A percentile compares a stretch with the other conserved stretches of the same genome.
These are phyloP conservation scores for Vitis labrusca DNA, from an alignment of 164 flowering plant genomes.

Conservation along the genomic window DNA sequence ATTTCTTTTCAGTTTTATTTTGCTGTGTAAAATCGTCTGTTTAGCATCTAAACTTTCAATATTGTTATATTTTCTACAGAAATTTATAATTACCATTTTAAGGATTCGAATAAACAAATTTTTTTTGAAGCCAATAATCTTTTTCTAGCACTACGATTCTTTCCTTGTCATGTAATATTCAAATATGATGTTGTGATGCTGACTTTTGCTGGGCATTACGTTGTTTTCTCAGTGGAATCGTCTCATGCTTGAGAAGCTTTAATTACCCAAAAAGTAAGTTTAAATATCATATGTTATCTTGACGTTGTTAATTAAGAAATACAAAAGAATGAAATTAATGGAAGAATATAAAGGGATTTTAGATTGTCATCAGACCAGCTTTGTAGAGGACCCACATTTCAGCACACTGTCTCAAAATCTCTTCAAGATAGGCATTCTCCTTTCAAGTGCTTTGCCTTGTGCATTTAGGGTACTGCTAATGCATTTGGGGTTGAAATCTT, in stretches of 20 bases:
- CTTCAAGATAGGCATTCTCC: no score
- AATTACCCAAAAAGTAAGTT: constrained; percentile 16
- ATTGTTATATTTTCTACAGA: constrained; percentile 1
- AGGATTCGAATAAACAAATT: neutral
- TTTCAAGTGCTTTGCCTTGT: no score
- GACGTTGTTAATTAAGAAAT: neutral
- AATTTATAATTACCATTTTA: neutral
- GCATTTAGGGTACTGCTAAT: no score
- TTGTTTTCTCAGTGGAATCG: constrained; percentile 7
- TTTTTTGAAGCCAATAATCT: no score
- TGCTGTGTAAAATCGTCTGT: neutral
- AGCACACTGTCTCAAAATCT: no score
- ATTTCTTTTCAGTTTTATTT: no score
- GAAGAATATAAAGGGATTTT: no score
- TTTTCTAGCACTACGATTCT: no score
- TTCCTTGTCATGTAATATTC: neutral
- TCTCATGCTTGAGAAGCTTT: constrained; percentile 19
- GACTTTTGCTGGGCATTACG: neutral
- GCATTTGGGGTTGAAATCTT: no score
- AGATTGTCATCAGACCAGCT: no score
- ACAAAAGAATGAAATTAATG: no score
- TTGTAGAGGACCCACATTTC: no score
- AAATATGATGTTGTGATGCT: constrained; percentile 2
- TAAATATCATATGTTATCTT: neutral
- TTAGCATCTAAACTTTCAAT: neutral